Evolutionary conservation across 2,329 filamentous ascomycete genomes (phyloP).

Genomic region (Metarhizium guizhouense): DNA sequence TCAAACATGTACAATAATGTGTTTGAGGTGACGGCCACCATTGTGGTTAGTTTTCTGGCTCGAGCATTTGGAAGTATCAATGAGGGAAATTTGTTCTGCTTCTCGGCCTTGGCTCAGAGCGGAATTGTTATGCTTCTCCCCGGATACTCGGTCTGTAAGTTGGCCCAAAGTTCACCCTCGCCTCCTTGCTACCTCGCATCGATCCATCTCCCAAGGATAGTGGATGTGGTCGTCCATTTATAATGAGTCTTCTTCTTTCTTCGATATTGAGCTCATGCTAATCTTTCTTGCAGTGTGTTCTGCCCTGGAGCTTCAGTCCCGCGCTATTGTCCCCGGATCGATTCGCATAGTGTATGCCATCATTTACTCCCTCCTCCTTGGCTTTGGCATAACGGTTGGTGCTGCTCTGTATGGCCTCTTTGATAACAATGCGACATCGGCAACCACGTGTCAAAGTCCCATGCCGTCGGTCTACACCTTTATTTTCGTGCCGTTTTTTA

Average conservation of each 20-base stretch:
- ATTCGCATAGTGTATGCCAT: constrained; percentile 69
- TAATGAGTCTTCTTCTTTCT: too few relatives aligned
- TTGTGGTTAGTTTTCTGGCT: constrained; percentile 54
- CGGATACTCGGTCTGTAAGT: constrained; percentile 50
- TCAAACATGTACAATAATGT: constrained; percentile 61
- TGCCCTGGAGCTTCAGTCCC: constrained; percentile 57
- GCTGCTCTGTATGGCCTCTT: constrained; percentile 54
- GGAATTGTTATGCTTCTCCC: constrained; percentile 59
- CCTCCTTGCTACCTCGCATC: too few relatives aligned
- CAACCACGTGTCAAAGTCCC: constrained; percentile 31
- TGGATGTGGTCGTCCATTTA: too few relatives aligned
- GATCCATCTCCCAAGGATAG: too few relatives aligned
- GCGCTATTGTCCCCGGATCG: constrained; percentile 59
- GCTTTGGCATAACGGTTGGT: constrained; percentile 63
- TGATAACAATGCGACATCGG: constrained; percentile 41
- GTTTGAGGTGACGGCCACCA: constrained; percentile 53
- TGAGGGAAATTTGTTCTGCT: constrained; percentile 46
- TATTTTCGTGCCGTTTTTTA: constrained; percentile 65
- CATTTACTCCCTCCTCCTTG: constrained; percentile 64
- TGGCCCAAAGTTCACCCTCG: neutral
- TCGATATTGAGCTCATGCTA: neutral
- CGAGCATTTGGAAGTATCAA: constrained; percentile 54
- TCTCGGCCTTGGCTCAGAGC: constrained; percentile 55
- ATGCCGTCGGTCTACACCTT: constrained; percentile 45
- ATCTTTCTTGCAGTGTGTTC: constrained; percentile 25